Evolutionary conservation across 345 rosid species (phyloP).

Genomic region (Zanthoxylum bungeanum): DNA sequence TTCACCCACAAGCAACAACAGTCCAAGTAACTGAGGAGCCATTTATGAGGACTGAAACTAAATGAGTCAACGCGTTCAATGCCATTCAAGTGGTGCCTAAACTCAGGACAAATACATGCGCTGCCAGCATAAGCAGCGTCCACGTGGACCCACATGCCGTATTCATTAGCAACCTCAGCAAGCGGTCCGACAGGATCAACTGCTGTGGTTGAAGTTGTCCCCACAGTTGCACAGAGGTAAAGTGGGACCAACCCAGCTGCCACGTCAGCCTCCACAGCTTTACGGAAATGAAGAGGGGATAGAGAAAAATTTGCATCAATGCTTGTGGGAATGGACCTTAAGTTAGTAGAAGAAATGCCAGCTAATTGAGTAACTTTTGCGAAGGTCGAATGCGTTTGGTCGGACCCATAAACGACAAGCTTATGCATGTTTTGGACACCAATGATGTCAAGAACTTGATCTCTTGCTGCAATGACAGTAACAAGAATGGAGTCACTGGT

Average conservation of each 20-base stretch:
- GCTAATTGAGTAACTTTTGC: slow-evolving; percentile 31
- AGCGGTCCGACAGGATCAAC: slow-evolving; percentile 34
- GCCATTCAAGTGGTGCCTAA: no score
- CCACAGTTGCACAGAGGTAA: no score
- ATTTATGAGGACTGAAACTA: no score
- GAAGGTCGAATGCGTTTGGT: slow-evolving; percentile 39
- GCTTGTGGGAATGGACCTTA: slow-evolving; percentile 24
- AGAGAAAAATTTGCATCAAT: no score
- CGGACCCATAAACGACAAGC: slow-evolving; percentile 41
- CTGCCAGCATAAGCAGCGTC: slow-evolving; percentile 55
- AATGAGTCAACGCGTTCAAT: no score
- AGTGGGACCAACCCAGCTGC: no score
- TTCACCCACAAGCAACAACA: slow-evolving; percentile 50
- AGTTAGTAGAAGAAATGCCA: slow-evolving; percentile 27
- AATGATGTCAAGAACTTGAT: slow-evolving; percentile 6
- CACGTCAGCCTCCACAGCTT: no score
- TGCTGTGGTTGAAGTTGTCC: slow-evolving; percentile 47
- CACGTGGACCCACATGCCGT: slow-evolving; percentile 42
- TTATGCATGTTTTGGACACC: slow-evolving; percentile 13
- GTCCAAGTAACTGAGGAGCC: slow-evolving; percentile 39
- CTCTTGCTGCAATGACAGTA: slow-evolving; percentile 34
- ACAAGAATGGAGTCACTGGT: slow-evolving; percentile 38
- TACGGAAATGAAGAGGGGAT: no score
- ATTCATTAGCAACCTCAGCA: slow-evolving; percentile 31
- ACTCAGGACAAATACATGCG: no score